phyloP scores from a whole-genome alignment of 1,284 basidiomycete genomes.

The Ustilago xerochloae region DNA sequence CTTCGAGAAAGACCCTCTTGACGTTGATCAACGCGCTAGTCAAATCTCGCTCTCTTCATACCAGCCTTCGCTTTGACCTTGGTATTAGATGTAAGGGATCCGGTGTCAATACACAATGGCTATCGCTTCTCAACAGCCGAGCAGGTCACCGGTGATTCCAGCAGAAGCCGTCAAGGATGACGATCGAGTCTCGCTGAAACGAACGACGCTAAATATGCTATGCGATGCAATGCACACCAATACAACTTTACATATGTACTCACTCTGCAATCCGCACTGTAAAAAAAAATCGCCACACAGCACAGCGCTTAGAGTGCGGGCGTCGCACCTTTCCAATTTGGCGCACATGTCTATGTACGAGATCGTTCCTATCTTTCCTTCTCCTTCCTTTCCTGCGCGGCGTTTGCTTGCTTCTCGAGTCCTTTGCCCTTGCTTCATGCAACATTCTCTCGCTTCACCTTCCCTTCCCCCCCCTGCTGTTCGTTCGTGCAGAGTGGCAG shows the following conservation, averaged over 20 bases:
- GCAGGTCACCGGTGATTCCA: not conserved
- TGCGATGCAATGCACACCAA: not conserved
- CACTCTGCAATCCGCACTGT: not conserved
- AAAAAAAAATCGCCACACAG: no score
- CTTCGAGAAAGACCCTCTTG: no score
- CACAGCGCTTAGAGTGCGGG: not conserved
- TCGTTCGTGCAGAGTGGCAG: no score
- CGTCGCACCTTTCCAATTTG: no score
- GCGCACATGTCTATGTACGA: no score
- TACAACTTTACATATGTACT: no score
- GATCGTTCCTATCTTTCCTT: not conserved
- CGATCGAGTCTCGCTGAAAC: not conserved
- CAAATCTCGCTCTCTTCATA: no score
- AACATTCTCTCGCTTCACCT: not conserved
- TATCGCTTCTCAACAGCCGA: not conserved
- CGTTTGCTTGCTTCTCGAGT: slow-evolving; percentile 1
- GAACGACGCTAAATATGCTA: not conserved
- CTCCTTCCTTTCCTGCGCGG: not conserved
- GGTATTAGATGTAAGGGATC: no score
- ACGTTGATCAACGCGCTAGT: no score
- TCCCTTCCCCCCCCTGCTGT: no score
- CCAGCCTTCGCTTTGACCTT: no score
- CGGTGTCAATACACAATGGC: not conserved
- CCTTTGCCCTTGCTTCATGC: not conserved
- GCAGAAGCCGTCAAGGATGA: not conserved